A percentile compares a stretch with the other conserved stretches of the same genome.
These are phyloP conservation scores for Didymella exigua DNA, from an alignment of 2,329 filamentous ascomycete species.

Conservation along the genomic window DNA sequence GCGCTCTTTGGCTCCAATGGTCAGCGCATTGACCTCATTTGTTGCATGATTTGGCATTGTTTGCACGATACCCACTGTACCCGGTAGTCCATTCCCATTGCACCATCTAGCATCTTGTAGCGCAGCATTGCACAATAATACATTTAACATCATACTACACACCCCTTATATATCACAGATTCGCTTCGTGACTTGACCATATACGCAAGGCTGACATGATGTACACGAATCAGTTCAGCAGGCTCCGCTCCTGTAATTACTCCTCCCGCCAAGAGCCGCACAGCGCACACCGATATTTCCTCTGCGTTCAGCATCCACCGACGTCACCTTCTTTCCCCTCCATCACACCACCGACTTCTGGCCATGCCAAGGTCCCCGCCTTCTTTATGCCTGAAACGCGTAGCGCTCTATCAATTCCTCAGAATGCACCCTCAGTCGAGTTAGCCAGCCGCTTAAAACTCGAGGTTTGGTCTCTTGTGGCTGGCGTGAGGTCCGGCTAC, in stretches of 20 bases:
- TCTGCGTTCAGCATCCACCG: slow-evolving; percentile 10
- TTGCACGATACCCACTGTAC: slow-evolving; percentile 16
- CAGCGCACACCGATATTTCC: slow-evolving; percentile 11
- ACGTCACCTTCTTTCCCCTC: slow-evolving; percentile 21
- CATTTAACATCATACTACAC: not conserved
- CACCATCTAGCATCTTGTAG: slow-evolving; percentile 7
- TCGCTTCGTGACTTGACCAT: not conserved
- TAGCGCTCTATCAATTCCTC: slow-evolving; percentile 12
- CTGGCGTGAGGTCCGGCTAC: slow-evolving; percentile 19
- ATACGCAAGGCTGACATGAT: slow-evolving; percentile 5
- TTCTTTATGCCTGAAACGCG: slow-evolving; percentile 14
- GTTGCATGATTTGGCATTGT: slow-evolving; percentile 11
- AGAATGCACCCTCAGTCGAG: slow-evolving; percentile 18
- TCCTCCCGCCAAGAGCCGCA: slow-evolving; percentile 11
- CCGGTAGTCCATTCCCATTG: slow-evolving; percentile 1
- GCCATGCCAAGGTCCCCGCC: slow-evolving; percentile 20
- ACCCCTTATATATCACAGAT: not conserved
- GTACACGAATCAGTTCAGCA: not conserved
- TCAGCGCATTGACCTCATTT: not conserved
- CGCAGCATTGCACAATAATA: not conserved
- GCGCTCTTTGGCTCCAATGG: not conserved
- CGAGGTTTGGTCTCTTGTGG: slow-evolving; percentile 1
- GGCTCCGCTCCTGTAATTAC: not conserved
- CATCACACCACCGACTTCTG: slow-evolving; percentile 18
- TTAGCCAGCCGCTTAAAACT: slow-evolving; percentile 15